Percentiles rank a stretch among this genome's conserved stretches.
Conservation (phyloP, 805 yeast species). For the Hanseniaspora clermontiae region DNA sequence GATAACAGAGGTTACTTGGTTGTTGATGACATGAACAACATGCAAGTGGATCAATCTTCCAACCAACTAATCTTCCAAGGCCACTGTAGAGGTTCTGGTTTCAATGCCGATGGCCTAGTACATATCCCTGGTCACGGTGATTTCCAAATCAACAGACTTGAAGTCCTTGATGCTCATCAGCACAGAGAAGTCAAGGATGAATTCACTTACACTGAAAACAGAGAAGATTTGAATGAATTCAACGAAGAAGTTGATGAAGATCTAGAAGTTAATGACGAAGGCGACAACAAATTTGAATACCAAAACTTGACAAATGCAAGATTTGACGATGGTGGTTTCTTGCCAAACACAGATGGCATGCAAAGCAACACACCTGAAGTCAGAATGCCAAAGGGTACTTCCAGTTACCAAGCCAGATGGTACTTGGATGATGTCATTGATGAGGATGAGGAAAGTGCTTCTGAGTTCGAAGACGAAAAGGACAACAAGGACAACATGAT, state of each 20-base stretch:
- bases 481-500: constrained; percentile 25
- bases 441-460: constrained; percentile 27
- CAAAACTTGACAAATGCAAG: constrained; percentile 27
- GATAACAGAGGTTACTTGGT: constrained; percentile 81
- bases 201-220: constrained; percentile 31
- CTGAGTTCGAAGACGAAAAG: constrained; percentile 26
- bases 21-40: constrained; percentile 45
- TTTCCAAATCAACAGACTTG: constrained; percentile 60
- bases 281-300: constrained; percentile 23
- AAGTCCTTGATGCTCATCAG: constrained; percentile 26
- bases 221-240: constrained; percentile 48
- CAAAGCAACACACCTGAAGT: constrained; percentile 23
- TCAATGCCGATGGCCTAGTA: constrained; percentile 61
- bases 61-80: constrained; percentile 58
- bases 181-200: constrained; percentile 15
- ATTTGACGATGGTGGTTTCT: constrained; percentile 31
- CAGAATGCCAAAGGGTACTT: constrained; percentile 60
- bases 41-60: constrained; percentile 20
- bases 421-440: constrained; percentile 43
- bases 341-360: constrained; percentile 26
- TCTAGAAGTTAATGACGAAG: constrained; percentile 28
- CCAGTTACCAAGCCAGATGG: constrained; percentile 75
- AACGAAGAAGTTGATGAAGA: constrained; percentile 36
- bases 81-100: constrained; percentile 73
- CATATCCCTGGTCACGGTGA: constrained; percentile 89